Percentiles rank a stretch among this genome's conserved stretches.
phyloP scores from a whole-genome alignment of 257 asterid species.

The Thymus mandschuricus region DNA sequence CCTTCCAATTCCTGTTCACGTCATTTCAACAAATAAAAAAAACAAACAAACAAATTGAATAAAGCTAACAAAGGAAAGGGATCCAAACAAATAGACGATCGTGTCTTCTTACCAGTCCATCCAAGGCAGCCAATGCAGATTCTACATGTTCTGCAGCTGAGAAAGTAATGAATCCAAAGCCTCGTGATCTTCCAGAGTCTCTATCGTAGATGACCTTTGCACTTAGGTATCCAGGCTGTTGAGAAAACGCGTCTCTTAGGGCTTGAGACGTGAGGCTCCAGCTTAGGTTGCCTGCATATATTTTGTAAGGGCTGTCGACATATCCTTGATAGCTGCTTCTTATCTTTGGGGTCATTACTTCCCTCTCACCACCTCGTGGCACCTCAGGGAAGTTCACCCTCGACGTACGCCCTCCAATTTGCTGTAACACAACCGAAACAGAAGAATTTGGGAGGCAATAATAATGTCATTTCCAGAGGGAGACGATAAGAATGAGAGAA shows the following conservation, averaged over 20 bases:
- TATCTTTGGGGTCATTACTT: constrained; percentile 67
- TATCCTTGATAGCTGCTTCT: constrained; percentile 71
- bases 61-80: not conserved
- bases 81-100: no score
- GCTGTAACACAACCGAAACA: constrained; percentile 45
- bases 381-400: constrained; percentile 97
- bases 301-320: constrained; percentile 75
- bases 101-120: constrained; percentile 70
- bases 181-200: constrained; percentile 80
- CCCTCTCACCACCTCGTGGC: constrained; percentile 92
- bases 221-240: constrained; percentile 72
- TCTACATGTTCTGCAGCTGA: constrained; percentile 65
- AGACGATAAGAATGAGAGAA: not conserved
- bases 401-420: constrained; percentile 83
- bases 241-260: constrained; percentile 69
- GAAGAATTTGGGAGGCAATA: not conserved
- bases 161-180: constrained; percentile 86
- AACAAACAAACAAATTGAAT: constrained; percentile 12
- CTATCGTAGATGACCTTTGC: constrained; percentile 81
- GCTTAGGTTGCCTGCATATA: constrained; percentile 83
- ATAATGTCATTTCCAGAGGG: not conserved
- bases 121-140: constrained; percentile 68
- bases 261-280: constrained; percentile 82
- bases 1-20: constrained; percentile 75
- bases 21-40: not conserved